Percentiles rank a stretch among this genome's conserved stretches.
phyloP scores from a whole-genome alignment of 768 basidiomycete species.

The Boletus patriciae region DNA sequence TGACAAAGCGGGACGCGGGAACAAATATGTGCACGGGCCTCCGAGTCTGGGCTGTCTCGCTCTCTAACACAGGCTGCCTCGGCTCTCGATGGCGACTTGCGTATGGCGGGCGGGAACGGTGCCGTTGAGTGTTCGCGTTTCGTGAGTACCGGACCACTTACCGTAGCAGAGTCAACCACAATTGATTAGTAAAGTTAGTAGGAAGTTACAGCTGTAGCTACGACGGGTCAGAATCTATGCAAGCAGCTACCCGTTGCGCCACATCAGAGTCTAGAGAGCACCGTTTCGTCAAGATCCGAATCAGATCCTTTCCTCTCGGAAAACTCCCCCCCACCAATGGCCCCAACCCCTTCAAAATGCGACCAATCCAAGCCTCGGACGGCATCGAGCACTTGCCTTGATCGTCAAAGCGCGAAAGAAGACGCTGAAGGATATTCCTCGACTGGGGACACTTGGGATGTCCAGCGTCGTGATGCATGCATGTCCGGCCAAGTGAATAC shows the following conservation, averaged over 20 bases:
- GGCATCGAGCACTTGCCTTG: conserved; percentile 34
- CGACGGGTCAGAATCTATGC: conserved; percentile 12
- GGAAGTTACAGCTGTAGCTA: neutral
- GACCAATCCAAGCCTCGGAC: conserved; percentile 28
- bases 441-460: conserved; percentile 33
- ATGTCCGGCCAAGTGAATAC: conserved; percentile 27
- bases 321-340: conserved; percentile 18
- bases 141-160: no score
- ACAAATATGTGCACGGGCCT: no score
- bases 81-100: no score
- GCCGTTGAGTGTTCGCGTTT: no score
- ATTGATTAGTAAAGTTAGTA: neutral
- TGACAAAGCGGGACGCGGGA: no score
- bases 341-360: conserved; percentile 23
- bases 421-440: conserved; percentile 20
- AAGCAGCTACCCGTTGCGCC: conserved; percentile 23
- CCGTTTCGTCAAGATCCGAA: conserved; percentile 28
- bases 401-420: conserved; percentile 22
- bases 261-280: conserved; percentile 24
- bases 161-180: no score
- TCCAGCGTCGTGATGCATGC: conserved; percentile 34
- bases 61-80: no score
- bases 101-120: no score
- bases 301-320: conserved; percentile 26
- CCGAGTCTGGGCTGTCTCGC: no score